Conservation (phyloP, 306 rosid genomes). For the Boehmeria nivea region DNA sequence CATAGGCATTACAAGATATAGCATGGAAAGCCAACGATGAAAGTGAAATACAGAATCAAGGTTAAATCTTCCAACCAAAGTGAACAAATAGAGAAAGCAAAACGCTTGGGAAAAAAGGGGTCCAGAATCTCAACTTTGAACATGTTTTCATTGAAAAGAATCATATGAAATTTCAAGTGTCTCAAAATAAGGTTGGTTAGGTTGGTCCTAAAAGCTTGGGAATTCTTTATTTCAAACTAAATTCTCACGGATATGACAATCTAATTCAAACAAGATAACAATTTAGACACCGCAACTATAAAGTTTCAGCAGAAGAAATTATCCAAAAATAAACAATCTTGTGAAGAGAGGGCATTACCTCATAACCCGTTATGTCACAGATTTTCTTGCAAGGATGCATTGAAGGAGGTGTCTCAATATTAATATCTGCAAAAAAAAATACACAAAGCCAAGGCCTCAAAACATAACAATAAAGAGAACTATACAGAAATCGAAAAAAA, state of each 20-base stretch:
- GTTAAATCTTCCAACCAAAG: background rate
- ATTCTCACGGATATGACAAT: too few species aligned
- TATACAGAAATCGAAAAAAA: too few species aligned
- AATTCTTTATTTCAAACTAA: background rate
- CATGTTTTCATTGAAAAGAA: background rate
- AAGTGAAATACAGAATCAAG: background rate
- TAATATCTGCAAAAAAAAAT: constrained; percentile 55
- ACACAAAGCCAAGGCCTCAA: constrained; percentile 5
- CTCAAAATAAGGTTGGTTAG: background rate
- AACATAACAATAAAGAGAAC: too few species aligned
- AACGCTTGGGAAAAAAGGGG: background rate
- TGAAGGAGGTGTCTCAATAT: constrained; percentile 84
- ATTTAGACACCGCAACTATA: background rate
- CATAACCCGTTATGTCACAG: constrained; percentile 82
- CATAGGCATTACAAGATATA: too few species aligned
- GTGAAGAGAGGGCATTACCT: constrained; percentile 36
- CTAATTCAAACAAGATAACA: too few species aligned
- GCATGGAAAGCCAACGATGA: background rate
- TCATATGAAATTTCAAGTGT: background rate
- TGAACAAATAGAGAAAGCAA: background rate
- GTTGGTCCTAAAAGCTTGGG: background rate
- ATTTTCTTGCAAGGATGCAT: constrained; percentile 91
- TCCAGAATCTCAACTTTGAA: background rate
- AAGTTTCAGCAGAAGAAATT: background rate
- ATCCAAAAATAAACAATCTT: constrained; percentile 7